These are phyloP conservation scores for Luvunga scandens DNA, from an alignment of 345 rosid genomes.

Conservation along the genomic window DNA sequence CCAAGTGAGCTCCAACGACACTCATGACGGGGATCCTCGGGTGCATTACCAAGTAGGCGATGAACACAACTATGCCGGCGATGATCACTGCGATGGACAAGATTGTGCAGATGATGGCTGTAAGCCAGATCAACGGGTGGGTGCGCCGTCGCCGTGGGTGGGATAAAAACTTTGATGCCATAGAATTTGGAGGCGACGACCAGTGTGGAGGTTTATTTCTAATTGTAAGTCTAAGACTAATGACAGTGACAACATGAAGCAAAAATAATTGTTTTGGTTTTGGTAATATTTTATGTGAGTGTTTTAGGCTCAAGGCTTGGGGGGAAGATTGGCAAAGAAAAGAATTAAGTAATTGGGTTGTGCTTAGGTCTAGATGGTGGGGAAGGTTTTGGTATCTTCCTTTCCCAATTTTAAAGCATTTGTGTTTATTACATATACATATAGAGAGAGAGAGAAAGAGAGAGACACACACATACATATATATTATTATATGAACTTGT, in stretches of 20 bases:
- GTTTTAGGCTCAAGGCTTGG: neutral
- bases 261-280: conserved; percentile 11
- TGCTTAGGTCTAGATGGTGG: conserved; percentile 37
- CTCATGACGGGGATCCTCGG: conserved; percentile 74
- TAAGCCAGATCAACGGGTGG: conserved; percentile 64
- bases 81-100: conserved; percentile 56
- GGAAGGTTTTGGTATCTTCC: conserved; percentile 79
- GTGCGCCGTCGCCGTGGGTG: conserved; percentile 37
- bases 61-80: conserved; percentile 58
- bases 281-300: neutral
- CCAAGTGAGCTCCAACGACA: conserved; percentile 55
- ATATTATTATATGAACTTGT: neutral
- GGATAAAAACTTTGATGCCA: neutral
- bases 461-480: too few species aligned
- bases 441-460: fast-evolving
- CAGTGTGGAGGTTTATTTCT: too few species aligned
- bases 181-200: neutral
- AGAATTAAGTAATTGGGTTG: conserved; percentile 12
- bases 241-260: conserved; percentile 30
- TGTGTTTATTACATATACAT: neutral
- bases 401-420: conserved; percentile 49
- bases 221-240: neutral
- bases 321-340: conserved; percentile 17
- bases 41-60: conserved; percentile 68
- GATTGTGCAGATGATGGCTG: conserved; percentile 69